phyloP scores from a whole-genome alignment of 2,329 filamentous ascomycete genomes.

The Aspergillus sp. region DNA sequence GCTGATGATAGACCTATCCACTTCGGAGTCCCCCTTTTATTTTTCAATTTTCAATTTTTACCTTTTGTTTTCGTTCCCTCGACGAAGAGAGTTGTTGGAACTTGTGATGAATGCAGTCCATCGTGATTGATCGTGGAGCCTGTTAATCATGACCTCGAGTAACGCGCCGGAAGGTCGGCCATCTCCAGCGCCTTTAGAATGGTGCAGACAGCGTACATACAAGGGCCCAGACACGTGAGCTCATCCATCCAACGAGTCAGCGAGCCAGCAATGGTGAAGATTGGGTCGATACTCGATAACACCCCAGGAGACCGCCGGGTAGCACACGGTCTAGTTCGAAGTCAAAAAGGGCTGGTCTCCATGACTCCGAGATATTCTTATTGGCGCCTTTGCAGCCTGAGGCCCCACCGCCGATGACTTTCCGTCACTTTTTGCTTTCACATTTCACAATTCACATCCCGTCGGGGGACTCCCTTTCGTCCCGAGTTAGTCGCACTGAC shows the following conservation, averaged over 20 bases:
- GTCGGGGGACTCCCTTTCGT: not conserved
- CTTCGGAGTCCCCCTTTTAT: not conserved
- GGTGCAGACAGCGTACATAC: not conserved
- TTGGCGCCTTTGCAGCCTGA: not conserved
- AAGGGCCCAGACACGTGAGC: not conserved
- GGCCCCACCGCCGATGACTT: not conserved
- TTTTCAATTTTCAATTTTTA: not conserved
- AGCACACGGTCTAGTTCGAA: not conserved
- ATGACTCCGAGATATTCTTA: not conserved
- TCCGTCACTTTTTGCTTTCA: not conserved
- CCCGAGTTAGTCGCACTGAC: too few species aligned
- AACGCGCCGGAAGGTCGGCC: not conserved
- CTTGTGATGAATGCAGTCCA: not conserved
- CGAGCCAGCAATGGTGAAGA: too few species aligned
- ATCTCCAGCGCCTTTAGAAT: not conserved
- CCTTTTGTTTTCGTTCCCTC: too few species aligned
- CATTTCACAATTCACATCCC: too few species aligned
- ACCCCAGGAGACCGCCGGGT: not conserved
- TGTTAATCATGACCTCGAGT: not conserved
- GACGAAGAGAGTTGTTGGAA: not conserved
- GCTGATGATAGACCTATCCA: not conserved
- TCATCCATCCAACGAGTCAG: not conserved
- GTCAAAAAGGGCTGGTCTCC: not conserved
- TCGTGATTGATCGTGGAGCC: not conserved
- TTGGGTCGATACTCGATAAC: not conserved